Evolutionary conservation across 78 protist species (phyloP), one percentile per base, ranked within the genome.

Genomic region (Chrysochromulina parva): DNA sequence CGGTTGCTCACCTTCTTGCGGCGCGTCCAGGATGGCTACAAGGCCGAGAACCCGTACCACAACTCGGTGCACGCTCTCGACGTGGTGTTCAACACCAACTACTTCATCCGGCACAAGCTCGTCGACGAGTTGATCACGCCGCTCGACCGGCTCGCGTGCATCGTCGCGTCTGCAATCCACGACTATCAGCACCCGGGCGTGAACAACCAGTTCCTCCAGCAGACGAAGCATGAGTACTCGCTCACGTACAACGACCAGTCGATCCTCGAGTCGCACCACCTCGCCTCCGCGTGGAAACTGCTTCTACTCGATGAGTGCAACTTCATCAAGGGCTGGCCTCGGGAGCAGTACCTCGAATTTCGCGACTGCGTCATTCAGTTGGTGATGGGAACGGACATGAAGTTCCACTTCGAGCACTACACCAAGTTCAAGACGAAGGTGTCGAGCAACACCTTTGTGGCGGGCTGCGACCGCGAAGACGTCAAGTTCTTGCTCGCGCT

Each of bases 151-250:
- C 57, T 90, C 52, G 85, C 73, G 6, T 1, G 48, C 47, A 3
- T 92, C 22, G 13, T 67, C 28, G 91, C 90, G 9, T 85, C 90
- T 6, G n/a, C 80, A 52, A 14, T 48, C 57, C 94, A 92, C 78
- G 94, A 92, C 69, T 3, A 69, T 2, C 82, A 89, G 38, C 94
- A 89, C 57, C 91, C 94, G 9, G 94, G 92, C 16, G 19, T 69
- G 26, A 90, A 38, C 89, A 88, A 92, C 55, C 10, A 3, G 17
- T 90, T 80, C 80, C 85, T 48, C 57, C 6, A 58, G 22, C 22
- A 11, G 19, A 92, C 65, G 11, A 1, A 24, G n/a, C 17, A 7
- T 57, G 90, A 74, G 59, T n/a, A 53, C 26, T 91, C 94, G 20
- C 0, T 76, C 16, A 3, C 3, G n/a, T 92, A 92, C 85, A 92